A percentile compares a stretch with the other conserved stretches of the same genome.
These are phyloP conservation scores for Coemansia sp. DNA, from an alignment of 192 early-diverging fungal genomes.

Conservation along the genomic window DNA sequence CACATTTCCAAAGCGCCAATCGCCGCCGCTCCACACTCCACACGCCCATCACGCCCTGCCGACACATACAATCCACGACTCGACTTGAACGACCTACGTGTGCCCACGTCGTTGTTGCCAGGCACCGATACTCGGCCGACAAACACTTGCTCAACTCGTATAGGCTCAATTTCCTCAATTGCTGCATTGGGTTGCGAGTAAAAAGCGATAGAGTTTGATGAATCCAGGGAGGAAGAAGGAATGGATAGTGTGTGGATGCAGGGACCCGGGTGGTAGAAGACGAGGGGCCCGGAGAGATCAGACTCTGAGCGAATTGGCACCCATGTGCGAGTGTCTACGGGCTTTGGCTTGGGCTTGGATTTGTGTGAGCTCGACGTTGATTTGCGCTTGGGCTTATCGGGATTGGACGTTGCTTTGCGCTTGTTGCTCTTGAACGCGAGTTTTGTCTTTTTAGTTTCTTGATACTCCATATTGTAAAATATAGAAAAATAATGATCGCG, in stretches of 20 bases:
- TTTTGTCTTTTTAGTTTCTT: slow-evolving; percentile 16
- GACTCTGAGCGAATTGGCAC: slow-evolving; percentile 12
- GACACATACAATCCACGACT: slow-evolving; percentile 26
- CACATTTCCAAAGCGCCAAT: slow-evolving; percentile 46
- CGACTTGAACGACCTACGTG: slow-evolving; percentile 34
- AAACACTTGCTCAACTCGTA: slow-evolving; percentile 41
- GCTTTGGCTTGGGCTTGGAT: slow-evolving; percentile 13
- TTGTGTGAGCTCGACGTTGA: neutral
- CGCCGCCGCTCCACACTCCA: slow-evolving; percentile 20
- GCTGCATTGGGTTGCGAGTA: too few relatives aligned
- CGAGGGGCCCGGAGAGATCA: slow-evolving; percentile 33
- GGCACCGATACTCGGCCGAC: slow-evolving; percentile 34
- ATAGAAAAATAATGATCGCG: neutral
- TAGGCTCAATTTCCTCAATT: slow-evolving; percentile 13
- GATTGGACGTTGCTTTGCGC: neutral
- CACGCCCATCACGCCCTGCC: slow-evolving; percentile 8
- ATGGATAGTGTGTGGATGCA: neutral
- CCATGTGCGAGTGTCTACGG: slow-evolving; percentile 13
- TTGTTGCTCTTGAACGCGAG: slow-evolving; percentile 36
- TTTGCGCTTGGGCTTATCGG: neutral
- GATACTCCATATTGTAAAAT: slow-evolving; percentile 27
- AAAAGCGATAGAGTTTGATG: too few relatives aligned
- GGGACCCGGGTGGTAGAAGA: slow-evolving; percentile 11
- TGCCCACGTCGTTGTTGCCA: slow-evolving; percentile 5
- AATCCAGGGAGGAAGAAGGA: too few relatives aligned